These are phyloP conservation scores for Helicostylum pulchrum DNA, from an alignment of 192 early-diverging fungal genomes.

Conservation along the genomic window DNA sequence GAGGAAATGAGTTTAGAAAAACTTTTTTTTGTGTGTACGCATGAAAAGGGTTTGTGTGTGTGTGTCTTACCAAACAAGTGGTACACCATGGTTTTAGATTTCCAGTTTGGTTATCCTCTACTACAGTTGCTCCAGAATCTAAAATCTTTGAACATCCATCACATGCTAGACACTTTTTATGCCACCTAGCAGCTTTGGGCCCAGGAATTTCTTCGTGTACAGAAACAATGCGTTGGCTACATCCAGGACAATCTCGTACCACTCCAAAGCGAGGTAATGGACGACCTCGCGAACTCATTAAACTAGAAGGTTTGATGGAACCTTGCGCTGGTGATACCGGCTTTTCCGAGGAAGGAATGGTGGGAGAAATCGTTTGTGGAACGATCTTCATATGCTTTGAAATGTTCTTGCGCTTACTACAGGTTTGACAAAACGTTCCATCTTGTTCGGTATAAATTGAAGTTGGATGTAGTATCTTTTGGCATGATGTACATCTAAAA, in stretches of 20 bases:
- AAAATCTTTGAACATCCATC: conserved; percentile 23
- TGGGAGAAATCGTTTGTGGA: conserved; percentile 7
- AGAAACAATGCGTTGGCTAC: conserved; percentile 16
- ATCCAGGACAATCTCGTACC: conserved; percentile 27
- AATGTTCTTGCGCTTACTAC: neutral
- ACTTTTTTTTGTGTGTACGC: neutral
- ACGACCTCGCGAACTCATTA: conserved; percentile 22
- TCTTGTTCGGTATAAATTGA: conserved; percentile 24
- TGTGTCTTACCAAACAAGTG: conserved; percentile 26
- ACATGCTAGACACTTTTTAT: conserved; percentile 29
- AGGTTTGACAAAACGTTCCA: conserved; percentile 18
- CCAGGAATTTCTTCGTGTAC: conserved; percentile 33
- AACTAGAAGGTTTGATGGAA: conserved; percentile 17
- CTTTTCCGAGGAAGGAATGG: no score
- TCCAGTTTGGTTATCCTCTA: neutral
- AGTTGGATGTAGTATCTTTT: conserved; percentile 16
- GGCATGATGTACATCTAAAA: conserved; percentile 30
- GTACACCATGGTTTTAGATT: conserved; percentile 24
- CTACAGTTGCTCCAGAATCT: conserved; percentile 30
- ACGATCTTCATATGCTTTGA: conserved; percentile 18
- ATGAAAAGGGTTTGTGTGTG: no score
- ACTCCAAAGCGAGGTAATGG: conserved; percentile 29
- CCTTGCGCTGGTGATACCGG: neutral
- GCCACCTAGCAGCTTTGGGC: conserved; percentile 30
- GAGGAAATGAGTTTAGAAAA: no score